A percentile compares a stretch with the other conserved stretches of the same genome.
These are phyloP conservation scores for Angomonas ambiguus DNA, from an alignment of 208 protist species.

Conservation along the genomic window DNA sequence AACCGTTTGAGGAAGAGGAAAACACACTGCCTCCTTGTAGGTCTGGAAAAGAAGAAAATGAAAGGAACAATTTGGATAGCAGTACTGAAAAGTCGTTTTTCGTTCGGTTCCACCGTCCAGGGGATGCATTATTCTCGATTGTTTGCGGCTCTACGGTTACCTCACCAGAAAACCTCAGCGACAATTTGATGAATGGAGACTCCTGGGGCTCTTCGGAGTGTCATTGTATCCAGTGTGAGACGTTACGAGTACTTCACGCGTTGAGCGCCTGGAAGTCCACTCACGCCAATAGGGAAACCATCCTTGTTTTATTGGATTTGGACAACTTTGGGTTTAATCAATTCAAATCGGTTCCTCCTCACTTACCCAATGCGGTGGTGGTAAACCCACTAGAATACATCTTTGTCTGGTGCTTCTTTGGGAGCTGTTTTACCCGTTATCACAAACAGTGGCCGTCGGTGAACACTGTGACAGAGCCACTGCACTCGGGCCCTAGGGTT, in stretches of 20 bases:
- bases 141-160: slow-evolving; percentile 49
- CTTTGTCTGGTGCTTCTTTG: slow-evolving; percentile 84
- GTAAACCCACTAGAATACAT: slow-evolving; percentile 34
- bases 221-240: slow-evolving; percentile 74
- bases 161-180: slow-evolving; percentile 22
- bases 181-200: slow-evolving; percentile 65
- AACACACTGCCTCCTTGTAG: background rate
- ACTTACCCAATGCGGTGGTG: background rate
- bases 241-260: slow-evolving; percentile 39
- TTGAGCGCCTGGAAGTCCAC: too few relatives aligned
- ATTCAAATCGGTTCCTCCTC: slow-evolving; percentile 61
- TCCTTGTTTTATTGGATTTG: slow-evolving; percentile 80
- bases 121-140: slow-evolving; percentile 52
- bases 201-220: slow-evolving; percentile 65
- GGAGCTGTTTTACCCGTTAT: slow-evolving; percentile 83
- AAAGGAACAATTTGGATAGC: background rate
- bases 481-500: background rate
- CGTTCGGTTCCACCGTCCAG: slow-evolving; percentile 55
- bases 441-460: slow-evolving; percentile 50
- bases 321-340: slow-evolving; percentile 90
- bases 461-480: slow-evolving; percentile 39
- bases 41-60: background rate
- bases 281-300: too few relatives aligned
- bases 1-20: slow-evolving; percentile 43
- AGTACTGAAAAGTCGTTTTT: background rate